phyloP scores from a whole-genome alignment of 768 basidiomycete genomes.

The Panaeolus cyanescens region DNA sequence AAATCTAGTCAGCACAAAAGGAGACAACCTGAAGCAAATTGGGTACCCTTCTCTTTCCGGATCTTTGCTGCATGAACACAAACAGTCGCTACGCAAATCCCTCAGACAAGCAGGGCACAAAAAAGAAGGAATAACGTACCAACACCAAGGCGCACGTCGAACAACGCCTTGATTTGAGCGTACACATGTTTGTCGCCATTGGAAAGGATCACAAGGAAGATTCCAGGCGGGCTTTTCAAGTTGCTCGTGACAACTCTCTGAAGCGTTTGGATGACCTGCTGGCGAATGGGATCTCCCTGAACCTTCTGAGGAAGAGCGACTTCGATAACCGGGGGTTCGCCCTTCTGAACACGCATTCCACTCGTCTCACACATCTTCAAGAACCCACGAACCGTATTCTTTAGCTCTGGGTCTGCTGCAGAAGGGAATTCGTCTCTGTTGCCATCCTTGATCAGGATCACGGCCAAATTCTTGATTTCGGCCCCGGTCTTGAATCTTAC shows the following conservation, averaged over 20 bases:
- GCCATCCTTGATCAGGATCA: slow-evolving; percentile 67
- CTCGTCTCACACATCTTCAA: slow-evolving; percentile 59
- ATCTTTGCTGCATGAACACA: slow-evolving; percentile 77
- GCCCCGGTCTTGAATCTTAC: slow-evolving; percentile 65
- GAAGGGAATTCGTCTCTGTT: slow-evolving; percentile 63
- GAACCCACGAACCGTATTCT: slow-evolving; percentile 51
- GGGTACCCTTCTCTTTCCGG: slow-evolving; percentile 58
- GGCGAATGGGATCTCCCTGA: slow-evolving; percentile 56
- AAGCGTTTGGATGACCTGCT: slow-evolving; percentile 48
- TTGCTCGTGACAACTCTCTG: slow-evolving; percentile 39
- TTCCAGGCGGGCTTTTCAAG: slow-evolving; percentile 43
- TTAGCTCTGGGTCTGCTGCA: slow-evolving; percentile 55
- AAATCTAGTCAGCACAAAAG: slow-evolving; percentile 20
- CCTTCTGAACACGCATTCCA: slow-evolving; percentile 56
- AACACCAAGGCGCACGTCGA: slow-evolving; percentile 67
- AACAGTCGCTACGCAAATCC: slow-evolving; percentile 50
- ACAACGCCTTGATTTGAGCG: slow-evolving; percentile 72
- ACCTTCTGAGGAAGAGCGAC: slow-evolving; percentile 54
- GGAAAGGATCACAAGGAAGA: slow-evolving; percentile 69
- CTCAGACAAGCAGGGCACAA: not conserved
- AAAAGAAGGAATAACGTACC: slow-evolving; percentile 24
- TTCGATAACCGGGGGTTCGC: slow-evolving; percentile 36
- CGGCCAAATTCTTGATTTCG: slow-evolving; percentile 61
- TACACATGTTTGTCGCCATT: slow-evolving; percentile 76
- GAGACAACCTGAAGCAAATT: slow-evolving; percentile 27